A percentile compares a stretch with the other conserved stretches of the same genome.
phyloP scores from a whole-genome alignment of 2,329 filamentous ascomycete genomes.

The Leptographium galeiforme region DNA sequence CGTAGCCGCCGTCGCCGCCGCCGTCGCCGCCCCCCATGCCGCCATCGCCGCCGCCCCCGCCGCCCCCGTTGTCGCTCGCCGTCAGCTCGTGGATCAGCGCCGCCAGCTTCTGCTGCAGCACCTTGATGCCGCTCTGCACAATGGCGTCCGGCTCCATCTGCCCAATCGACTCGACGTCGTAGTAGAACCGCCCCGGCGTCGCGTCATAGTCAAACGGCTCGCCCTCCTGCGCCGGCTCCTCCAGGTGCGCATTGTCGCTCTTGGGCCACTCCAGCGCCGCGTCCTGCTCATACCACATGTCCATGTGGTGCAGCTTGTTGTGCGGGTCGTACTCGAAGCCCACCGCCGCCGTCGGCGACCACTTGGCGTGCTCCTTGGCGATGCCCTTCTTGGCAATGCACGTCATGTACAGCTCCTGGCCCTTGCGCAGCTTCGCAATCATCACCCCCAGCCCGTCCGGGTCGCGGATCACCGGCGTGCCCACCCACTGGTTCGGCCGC shows the following conservation, averaged over 20 bases:
- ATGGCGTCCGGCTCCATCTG: constrained; percentile 82
- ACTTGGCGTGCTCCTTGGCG: constrained; percentile 97
- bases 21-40: constrained; percentile 19
- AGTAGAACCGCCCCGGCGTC: constrained; percentile 74
- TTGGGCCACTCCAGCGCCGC: constrained; percentile 76
- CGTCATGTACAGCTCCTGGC: constrained; percentile 78
- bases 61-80: constrained; percentile 28
- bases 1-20: constrained; percentile 35
- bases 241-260: constrained; percentile 66
- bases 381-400: constrained; percentile 98
- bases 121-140: constrained; percentile 75
- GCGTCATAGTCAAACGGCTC: constrained; percentile 88
- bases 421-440: constrained; percentile 79
- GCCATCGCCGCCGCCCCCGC: constrained; percentile 29
- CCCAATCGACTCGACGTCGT: constrained; percentile 82
- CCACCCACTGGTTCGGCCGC: constrained; percentile 60
- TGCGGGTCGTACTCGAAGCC: constrained; percentile 97
- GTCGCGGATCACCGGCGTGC: constrained; percentile 73
- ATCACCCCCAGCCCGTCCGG: constrained; percentile 68
- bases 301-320: constrained; percentile 85
- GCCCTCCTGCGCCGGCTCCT: constrained; percentile 66
- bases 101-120: constrained; percentile 82
- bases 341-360: constrained; percentile 83
- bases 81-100: constrained; percentile 44
- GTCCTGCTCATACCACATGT: constrained; percentile 90